Conservation (phyloP, 441 rosid genomes). For the Corymbia calophylla region DNA sequence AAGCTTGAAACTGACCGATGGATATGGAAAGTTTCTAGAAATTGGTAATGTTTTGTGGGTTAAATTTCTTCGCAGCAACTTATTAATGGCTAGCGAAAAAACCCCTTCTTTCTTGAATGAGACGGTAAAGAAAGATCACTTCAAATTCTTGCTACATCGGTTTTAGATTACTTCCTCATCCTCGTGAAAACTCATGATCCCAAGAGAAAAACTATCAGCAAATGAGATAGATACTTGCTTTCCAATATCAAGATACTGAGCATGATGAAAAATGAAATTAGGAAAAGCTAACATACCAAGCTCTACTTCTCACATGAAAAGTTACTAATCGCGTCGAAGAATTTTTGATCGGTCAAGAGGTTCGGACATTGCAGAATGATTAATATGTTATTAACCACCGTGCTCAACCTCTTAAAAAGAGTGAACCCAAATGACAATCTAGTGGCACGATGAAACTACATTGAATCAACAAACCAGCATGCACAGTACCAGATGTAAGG, state of each 20-base stretch:
- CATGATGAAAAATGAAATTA: not conserved
- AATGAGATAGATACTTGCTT: not conserved
- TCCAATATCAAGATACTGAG: not conserved
- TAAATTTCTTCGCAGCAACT: not conserved
- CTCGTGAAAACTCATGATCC: not conserved
- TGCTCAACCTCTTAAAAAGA: not conserved
- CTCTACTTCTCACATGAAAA: not conserved
- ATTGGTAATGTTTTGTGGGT: not conserved
- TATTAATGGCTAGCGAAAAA: not conserved
- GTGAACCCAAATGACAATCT: too few relatives aligned
- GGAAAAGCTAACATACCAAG: not conserved
- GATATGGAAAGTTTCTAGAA: not conserved
- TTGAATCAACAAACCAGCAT: not conserved
- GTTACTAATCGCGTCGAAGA: not conserved
- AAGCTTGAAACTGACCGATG: not conserved
- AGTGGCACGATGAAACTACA: too few relatives aligned
- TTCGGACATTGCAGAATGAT: not conserved
- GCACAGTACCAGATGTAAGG: not conserved
- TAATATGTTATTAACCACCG: not conserved
- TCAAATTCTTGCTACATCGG: not conserved
- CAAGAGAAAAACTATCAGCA: not conserved
- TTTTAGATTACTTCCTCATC: not conserved
- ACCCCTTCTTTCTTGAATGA: not conserved
- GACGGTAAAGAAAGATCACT: not conserved
- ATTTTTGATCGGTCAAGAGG: too few relatives aligned